These are phyloP conservation scores for Panellus pusillus DNA, from an alignment of 768 basidiomycete genomes.

Conservation along the genomic window DNA sequence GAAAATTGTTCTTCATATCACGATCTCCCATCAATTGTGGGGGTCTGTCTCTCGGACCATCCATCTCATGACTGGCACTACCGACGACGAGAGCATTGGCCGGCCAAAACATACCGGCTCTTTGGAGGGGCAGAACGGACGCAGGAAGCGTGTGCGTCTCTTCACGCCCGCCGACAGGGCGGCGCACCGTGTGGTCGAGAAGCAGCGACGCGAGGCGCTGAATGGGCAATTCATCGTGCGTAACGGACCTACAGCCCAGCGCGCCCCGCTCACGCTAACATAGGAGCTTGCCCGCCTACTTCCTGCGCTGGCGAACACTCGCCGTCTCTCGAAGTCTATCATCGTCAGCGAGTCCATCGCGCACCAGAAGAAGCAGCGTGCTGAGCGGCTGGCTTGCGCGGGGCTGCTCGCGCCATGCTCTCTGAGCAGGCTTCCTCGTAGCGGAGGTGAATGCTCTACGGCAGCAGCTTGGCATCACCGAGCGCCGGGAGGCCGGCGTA, in stretches of 20 bases:
- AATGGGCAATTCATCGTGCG: slow-evolving; percentile 5
- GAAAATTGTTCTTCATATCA: too few species aligned
- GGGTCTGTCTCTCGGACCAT: too few species aligned
- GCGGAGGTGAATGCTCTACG: background rate
- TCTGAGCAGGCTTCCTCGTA: background rate
- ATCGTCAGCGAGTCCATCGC: slow-evolving; percentile 4
- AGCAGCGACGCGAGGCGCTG: slow-evolving; percentile 4
- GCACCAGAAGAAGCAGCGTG: slow-evolving; percentile 3
- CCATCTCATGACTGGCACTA: too few species aligned
- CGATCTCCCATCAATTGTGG: too few species aligned
- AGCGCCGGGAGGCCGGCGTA: background rate
- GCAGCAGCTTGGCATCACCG: background rate
- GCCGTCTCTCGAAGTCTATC: slow-evolving; percentile 1
- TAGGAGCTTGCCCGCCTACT: slow-evolving; percentile 2
- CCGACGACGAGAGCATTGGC: too few species aligned
- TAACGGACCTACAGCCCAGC: background rate
- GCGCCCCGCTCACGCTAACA: too few species aligned
- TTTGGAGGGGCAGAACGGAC: background rate
- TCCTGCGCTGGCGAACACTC: background rate
- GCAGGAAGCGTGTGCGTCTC: background rate
- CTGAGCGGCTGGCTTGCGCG: slow-evolving; percentile 1
- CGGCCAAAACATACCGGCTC: too few species aligned
- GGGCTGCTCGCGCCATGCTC: background rate
- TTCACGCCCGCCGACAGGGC: slow-evolving; percentile 6
- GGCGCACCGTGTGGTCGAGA: background rate